Evolutionary conservation across 2,329 filamentous ascomycete genomes (phyloP).

Genomic region (Diaporthe amygdali): DNA sequence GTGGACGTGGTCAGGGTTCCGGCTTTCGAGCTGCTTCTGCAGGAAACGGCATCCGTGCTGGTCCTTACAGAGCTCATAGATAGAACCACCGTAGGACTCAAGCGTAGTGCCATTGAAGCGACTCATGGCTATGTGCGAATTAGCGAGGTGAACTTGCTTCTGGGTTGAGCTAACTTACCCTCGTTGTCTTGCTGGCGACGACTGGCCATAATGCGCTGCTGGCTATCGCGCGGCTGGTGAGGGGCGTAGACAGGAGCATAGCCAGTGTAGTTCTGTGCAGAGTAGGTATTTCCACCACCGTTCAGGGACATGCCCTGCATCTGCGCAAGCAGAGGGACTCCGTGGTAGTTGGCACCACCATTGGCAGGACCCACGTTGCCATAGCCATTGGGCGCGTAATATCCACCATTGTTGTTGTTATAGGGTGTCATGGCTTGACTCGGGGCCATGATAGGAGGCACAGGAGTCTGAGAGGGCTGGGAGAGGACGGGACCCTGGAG

Average conservation of each 20-base stretch:
- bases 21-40: constrained; percentile 96
- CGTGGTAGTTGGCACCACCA: constrained; percentile 33
- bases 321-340: constrained; percentile 67
- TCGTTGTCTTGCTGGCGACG: constrained; percentile 77
- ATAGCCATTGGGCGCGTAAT: constrained; percentile 36
- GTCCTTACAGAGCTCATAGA: constrained; percentile 93
- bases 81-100: constrained; percentile 79
- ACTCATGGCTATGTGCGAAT: constrained; percentile 62
- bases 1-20: constrained; percentile 80
- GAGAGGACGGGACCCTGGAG: constrained; percentile 12
- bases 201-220: constrained; percentile 76
- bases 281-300: constrained; percentile 55
- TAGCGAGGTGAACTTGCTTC: constrained; percentile 31
- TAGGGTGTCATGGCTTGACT: constrained; percentile 33
- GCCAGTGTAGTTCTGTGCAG: constrained; percentile 61
- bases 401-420: constrained; percentile 34
- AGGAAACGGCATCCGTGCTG: constrained; percentile 97
- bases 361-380: constrained; percentile 27
- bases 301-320: constrained; percentile 71
- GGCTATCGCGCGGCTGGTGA: constrained; percentile 66
- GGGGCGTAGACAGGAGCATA: constrained; percentile 60
- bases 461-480: constrained; percentile 23
- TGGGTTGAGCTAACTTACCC: constrained; percentile 50
- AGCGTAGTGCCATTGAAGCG: constrained; percentile 85
- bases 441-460: constrained; percentile 34